These are phyloP conservation scores for Ophiocordyceps polyrhachis-furcata DNA, from an alignment of 2,329 filamentous ascomycete species.

Conservation along the genomic window DNA sequence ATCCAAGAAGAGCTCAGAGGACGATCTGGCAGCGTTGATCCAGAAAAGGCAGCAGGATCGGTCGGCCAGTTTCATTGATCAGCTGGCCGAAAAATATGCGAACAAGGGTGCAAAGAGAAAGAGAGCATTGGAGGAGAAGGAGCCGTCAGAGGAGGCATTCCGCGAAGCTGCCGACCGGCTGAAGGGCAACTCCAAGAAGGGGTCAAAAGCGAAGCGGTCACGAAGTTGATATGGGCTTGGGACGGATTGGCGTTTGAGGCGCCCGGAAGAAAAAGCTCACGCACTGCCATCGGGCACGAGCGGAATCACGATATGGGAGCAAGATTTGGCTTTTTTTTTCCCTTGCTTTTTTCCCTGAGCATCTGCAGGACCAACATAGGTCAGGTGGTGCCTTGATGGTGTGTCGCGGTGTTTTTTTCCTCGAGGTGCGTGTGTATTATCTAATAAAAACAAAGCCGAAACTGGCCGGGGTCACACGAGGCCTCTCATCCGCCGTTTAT, in stretches of 20 bases:
- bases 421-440: too few species aligned
- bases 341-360: background rate
- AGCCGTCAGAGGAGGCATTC: slow-evolving; percentile 42
- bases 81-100: slow-evolving; percentile 60
- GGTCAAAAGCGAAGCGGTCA: slow-evolving; percentile 1
- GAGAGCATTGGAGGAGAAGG: slow-evolving; percentile 35
- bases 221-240: background rate
- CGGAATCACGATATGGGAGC: background rate
- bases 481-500: background rate
- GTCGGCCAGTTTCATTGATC: slow-evolving; percentile 44
- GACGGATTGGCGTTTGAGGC: background rate
- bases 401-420: background rate
- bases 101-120: slow-evolving; percentile 35
- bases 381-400: background rate
- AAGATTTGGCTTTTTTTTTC: background rate
- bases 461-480: background rate
- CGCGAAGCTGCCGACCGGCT: slow-evolving; percentile 35
- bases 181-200: slow-evolving; percentile 4
- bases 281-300: background rate
- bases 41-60: slow-evolving; percentile 48
- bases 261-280: background rate
- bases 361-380: background rate
- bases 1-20: slow-evolving; percentile 25
- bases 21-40: slow-evolving; percentile 54
- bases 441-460: background rate